A percentile compares a stretch with the other conserved stretches of the same genome.
These are phyloP conservation scores for Chlorella sp. DNA, from an alignment of 139 green algal genomes.

Conservation along the genomic window DNA sequence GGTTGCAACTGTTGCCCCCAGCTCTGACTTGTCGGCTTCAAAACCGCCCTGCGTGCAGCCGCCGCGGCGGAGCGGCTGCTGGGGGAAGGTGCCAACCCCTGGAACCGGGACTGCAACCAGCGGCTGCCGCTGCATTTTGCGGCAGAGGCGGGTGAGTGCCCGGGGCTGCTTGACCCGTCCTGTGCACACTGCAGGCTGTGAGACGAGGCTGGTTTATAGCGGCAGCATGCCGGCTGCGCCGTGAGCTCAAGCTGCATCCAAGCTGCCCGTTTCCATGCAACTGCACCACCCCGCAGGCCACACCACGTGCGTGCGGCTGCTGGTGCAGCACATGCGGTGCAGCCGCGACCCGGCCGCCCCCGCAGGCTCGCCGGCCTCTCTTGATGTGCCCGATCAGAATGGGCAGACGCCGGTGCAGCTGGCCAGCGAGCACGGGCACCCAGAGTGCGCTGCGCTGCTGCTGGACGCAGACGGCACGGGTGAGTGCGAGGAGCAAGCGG, in stretches of 20 bases:
- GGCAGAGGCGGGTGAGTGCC: slow-evolving; percentile 36
- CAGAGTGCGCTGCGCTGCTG: slow-evolving; percentile 46
- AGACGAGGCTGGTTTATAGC: too few species aligned
- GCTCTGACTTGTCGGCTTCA: not conserved
- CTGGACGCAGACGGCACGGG: slow-evolving; percentile 35
- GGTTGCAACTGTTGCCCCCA: not conserved
- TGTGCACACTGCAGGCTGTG: not conserved
- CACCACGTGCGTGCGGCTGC: not conserved
- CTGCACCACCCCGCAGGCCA: not conserved
- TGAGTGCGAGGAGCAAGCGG: not conserved
- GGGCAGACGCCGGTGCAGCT: slow-evolving; percentile 44
- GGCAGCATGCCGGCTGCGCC: too few species aligned
- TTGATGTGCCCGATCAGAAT: slow-evolving; percentile 35
- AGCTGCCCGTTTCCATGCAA: not conserved
- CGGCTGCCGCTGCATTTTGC: slow-evolving; percentile 52
- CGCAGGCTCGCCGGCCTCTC: not conserved
- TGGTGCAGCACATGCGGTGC: slow-evolving; percentile 28
- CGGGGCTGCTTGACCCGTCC: not conserved
- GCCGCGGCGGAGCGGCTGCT: slow-evolving; percentile 32
- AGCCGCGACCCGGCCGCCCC: not conserved
- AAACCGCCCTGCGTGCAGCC: not conserved
- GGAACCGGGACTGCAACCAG: slow-evolving; percentile 35
- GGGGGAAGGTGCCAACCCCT: slow-evolving; percentile 16
- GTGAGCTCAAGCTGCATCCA: not conserved
- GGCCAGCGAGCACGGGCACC: slow-evolving; percentile 36